Evolutionary conservation across 805 yeast genomes (phyloP), one percentile per base, ranked within the genome.

Genomic region (Millerago galiae): DNA sequence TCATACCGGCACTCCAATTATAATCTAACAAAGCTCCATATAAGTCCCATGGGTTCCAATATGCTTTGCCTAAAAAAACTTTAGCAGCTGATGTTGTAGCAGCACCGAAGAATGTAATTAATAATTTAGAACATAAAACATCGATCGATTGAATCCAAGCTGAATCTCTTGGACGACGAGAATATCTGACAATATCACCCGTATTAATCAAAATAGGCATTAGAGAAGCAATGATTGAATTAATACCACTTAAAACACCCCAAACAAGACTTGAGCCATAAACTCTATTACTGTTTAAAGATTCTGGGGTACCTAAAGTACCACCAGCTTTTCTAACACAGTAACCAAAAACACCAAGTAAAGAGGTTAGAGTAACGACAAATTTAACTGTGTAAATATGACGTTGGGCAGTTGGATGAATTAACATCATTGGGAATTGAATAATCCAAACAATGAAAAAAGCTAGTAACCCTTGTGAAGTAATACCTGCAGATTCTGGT

Each of bases 321-420:
- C 45, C 45, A 27, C 45, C 45, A 15, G 45, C 42, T 27, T 45
- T 38, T 25, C 30, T 21, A 34, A 31, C 37, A 34, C 42, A 38
- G 37, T 48, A 48, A 7, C 48, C 52, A 18, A 41, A 38, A 10
- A 38, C 48, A 17, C 37, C 40, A 8, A 38, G 35, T 28, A 34
- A 34, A 9, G 36, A 13, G 37, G 14, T 43, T 12, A 32, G 65
- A 74, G 41, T 37, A 5, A 27, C 7, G 5, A 37, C 28, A 5
- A 37, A 37, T 18, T 37, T 37, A 8, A 29, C 15, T 3, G 40
- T 37, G n/a, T 37, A 37, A 11, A 37, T 12, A 27, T 37, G 40
- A 30, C 40, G 40, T 37, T 37, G 40, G 3, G 12, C 15, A 13
- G 28, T 16, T 30, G 40, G 40, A 30, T 37, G 40, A 5, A 37